Evolutionary conservation across 345 rosid genomes (phyloP).

Genomic region (Citrus hindsii): DNA sequence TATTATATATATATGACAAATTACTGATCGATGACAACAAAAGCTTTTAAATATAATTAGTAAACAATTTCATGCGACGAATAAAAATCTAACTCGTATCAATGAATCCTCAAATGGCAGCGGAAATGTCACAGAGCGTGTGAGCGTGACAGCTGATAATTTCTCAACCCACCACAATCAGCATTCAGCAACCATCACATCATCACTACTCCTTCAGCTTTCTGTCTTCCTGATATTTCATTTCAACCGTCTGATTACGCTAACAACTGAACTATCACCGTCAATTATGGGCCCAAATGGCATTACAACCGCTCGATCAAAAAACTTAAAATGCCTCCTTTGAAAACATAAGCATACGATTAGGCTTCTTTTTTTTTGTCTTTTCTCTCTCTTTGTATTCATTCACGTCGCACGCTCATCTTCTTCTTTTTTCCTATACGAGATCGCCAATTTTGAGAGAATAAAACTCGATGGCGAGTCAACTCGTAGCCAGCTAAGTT

Average conservation of each 20-base stretch:
- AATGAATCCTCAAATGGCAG: no score
- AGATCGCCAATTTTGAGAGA: constrained; percentile 13
- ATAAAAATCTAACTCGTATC: no score
- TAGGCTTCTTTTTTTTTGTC: not conserved
- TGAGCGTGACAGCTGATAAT: not conserved
- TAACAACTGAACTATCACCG: not conserved
- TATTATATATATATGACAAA: no score
- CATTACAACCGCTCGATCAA: not conserved
- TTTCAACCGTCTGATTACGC: not conserved
- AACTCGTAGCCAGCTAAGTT: constrained; percentile 23
- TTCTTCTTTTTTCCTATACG: constrained; percentile 8
- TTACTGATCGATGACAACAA: no score
- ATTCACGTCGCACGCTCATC: not conserved
- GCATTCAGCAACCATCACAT: not conserved
- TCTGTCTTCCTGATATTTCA: no score
- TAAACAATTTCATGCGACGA: no score
- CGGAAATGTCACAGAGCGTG: not conserved
- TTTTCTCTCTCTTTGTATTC: not conserved
- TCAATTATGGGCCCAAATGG: not conserved
- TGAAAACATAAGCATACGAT: not conserved
- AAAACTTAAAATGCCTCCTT: not conserved
- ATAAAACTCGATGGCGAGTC: constrained; percentile 21
- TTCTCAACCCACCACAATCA: not conserved
- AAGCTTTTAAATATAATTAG: no score
- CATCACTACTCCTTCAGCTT: not conserved